A percentile compares a stretch with the other conserved stretches of the same genome.
These are phyloP conservation scores for Picea mariana DNA, from an alignment of 83 land plant genomes.

Conservation along the genomic window DNA sequence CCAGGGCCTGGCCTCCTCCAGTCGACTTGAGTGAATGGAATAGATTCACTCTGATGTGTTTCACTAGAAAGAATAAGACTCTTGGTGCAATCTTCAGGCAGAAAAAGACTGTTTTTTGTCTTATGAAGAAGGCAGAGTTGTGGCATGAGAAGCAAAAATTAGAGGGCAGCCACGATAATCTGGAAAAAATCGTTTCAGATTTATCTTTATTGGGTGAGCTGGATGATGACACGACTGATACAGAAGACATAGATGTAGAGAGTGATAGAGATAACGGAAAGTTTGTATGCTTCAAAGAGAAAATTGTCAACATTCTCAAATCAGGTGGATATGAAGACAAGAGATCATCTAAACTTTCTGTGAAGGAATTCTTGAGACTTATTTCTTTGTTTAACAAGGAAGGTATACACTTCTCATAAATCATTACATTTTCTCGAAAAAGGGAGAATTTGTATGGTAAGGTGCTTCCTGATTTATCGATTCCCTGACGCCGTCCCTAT, in stretches of 20 bases:
- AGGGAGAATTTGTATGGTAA: too few relatives aligned
- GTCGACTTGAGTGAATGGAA: conserved; percentile 78
- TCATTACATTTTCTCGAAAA: too few relatives aligned
- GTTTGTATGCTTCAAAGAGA: conserved; percentile 42
- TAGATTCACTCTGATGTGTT: conserved; percentile 69
- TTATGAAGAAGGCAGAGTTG: conserved; percentile 25
- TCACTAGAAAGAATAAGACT: conserved; percentile 81
- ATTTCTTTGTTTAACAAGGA: conserved; percentile 51
- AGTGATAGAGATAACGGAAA: conserved; percentile 19
- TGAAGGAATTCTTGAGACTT: conserved; percentile 51
- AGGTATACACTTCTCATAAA: conserved; percentile 55
- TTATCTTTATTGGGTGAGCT: conserved; percentile 14
- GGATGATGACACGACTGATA: conserved; percentile 18
- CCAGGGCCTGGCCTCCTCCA: conserved; percentile 40
- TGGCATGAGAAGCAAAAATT: not conserved
- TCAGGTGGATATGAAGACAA: conserved; percentile 46
- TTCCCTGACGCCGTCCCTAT: too few relatives aligned
- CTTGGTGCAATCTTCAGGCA: conserved; percentile 87
- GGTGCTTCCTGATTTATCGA: too few relatives aligned
- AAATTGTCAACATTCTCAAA: conserved; percentile 40
- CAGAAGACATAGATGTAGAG: conserved; percentile 19
- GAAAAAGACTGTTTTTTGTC: conserved; percentile 53
- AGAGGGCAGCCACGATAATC: not conserved
- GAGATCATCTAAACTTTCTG: conserved; percentile 68
- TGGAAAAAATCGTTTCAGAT: not conserved